Percentiles rank a stretch among this genome's conserved stretches.
These are phyloP conservation scores for Aureobasidium leucospermi DNA, from an alignment of 2,329 filamentous ascomycete genomes.

Conservation along the genomic window DNA sequence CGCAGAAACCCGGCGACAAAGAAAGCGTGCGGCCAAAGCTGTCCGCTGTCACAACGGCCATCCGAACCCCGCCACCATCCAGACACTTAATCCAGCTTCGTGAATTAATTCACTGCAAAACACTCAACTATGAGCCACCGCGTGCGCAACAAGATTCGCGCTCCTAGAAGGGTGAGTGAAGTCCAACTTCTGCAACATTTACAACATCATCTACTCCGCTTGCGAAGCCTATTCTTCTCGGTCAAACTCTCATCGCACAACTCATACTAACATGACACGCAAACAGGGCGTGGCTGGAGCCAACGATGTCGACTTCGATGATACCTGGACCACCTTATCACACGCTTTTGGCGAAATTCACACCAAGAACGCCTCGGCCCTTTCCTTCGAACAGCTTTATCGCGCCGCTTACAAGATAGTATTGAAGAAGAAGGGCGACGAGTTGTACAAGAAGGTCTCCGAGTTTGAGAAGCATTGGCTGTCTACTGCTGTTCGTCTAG, in stretches of 20 bases:
- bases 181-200: not conserved
- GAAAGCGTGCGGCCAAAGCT: slow-evolving; percentile 9
- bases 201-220: not conserved
- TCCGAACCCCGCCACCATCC: slow-evolving; percentile 1
- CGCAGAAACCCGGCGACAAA: not conserved
- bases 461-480: slow-evolving; percentile 80
- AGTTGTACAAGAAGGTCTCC: slow-evolving; percentile 73
- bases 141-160: slow-evolving; percentile 50
- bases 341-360: slow-evolving; percentile 82
- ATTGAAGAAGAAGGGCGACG: slow-evolving; percentile 73
- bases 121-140: slow-evolving; percentile 6
- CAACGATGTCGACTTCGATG: slow-evolving; percentile 72
- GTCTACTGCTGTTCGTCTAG: slow-evolving; percentile 60
- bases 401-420: slow-evolving; percentile 92
- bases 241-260: not conserved
- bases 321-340: slow-evolving; percentile 69
- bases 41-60: slow-evolving; percentile 7
- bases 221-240: not conserved
- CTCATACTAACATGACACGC: not conserved
- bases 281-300: slow-evolving; percentile 48
- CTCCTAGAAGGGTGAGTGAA: slow-evolving; percentile 57
- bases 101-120: not conserved
- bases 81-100: not conserved
- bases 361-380: slow-evolving; percentile 76
- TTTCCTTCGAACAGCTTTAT: slow-evolving; percentile 95